phyloP scores from a whole-genome alignment of 306 rosid genomes.

The Cucurbita maxima region DNA sequence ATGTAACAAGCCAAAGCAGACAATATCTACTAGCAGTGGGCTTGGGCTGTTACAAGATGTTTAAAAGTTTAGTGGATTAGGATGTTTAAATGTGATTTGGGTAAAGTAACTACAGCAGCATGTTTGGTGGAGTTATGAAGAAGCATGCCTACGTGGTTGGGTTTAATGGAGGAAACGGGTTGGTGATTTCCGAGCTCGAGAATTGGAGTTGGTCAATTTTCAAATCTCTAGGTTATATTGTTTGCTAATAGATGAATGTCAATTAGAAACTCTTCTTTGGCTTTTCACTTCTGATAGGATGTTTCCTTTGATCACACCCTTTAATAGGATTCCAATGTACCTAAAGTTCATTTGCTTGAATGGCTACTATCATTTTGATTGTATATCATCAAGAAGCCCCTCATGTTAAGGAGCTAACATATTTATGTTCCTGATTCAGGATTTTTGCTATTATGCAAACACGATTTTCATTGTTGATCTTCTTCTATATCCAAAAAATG shows the following conservation, averaged over 20 bases:
- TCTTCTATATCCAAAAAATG: constrained; percentile 56
- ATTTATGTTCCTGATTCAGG: constrained; percentile 33
- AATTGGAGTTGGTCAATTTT: background rate
- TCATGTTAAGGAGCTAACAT: constrained; percentile 11
- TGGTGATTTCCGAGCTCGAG: background rate
- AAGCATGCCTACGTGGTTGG: background rate
- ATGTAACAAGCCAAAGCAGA: no score
- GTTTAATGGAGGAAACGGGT: background rate
- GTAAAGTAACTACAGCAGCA: background rate
- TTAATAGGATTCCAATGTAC: background rate
- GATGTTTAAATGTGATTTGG: background rate
- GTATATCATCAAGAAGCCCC: background rate
- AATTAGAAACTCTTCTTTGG: background rate
- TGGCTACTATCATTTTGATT: background rate
- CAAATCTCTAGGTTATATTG: background rate
- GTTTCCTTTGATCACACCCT: background rate
- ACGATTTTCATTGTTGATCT: constrained; percentile 76
- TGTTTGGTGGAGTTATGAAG: background rate
- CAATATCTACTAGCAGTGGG: no score
- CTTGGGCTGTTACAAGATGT: no score
- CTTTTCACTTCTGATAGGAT: background rate
- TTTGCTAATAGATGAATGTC: background rate
- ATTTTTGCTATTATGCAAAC: constrained; percentile 91
- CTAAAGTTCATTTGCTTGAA: background rate
- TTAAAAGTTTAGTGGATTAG: background rate